Conservation (phyloP, 2,329 filamentous ascomycete genomes). For the Bipolaris victoriae region DNA sequence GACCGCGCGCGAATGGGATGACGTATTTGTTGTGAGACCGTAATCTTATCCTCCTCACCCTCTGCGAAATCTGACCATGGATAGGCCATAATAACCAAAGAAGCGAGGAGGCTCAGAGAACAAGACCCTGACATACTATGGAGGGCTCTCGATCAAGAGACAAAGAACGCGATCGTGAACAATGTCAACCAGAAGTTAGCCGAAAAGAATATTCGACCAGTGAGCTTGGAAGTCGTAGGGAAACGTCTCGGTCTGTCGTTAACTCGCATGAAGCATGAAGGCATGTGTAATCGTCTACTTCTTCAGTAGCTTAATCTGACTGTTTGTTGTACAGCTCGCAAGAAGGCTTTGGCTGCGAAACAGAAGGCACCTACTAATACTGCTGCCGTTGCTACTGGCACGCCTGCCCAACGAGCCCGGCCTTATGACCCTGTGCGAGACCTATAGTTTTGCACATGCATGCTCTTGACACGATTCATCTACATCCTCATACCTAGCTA, state of each 20-base stretch:
- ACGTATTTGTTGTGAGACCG: background rate
- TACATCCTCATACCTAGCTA: background rate
- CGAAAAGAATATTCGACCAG: background rate
- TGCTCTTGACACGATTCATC: background rate
- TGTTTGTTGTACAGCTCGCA: background rate
- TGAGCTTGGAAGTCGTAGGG: background rate
- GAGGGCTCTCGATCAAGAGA: background rate
- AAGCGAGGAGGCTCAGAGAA: background rate
- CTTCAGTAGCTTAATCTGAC: background rate
- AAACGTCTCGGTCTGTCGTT: background rate
- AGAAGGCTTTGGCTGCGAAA: background rate
- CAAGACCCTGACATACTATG: background rate
- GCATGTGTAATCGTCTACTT: background rate
- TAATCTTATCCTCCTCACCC: background rate
- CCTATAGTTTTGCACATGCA: background rate
- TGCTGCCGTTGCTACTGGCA: background rate
- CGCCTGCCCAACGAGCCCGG: background rate
- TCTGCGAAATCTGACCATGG: background rate
- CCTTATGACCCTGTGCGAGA: constrained; percentile 4
- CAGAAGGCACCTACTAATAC: background rate
- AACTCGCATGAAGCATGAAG: background rate
- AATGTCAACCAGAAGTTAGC: background rate
- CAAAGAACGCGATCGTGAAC: background rate
- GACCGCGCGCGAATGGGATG: background rate
- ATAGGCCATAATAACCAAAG: background rate